Base-by-base conservation (phyloP, 345 rosid species). In the Aurinia saxatilis region DNA sequence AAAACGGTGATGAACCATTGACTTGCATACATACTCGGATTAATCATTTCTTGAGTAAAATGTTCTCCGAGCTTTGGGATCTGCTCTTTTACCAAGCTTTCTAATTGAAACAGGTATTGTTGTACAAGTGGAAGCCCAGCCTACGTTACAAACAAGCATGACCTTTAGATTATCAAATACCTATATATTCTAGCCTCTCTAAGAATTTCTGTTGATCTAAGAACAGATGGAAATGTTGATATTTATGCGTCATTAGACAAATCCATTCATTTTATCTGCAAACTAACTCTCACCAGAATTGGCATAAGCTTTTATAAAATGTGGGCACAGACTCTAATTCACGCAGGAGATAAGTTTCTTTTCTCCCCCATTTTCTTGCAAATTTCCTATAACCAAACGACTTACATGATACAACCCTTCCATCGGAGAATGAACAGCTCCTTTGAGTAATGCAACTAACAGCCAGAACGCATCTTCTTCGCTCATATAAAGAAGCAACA, bases 381-480 rank as follows among this genome's bases (percentile, higher is more conserved):
- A 15, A 30, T 7, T 29, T 31, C 23, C 25, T 15, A 16, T 51
- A 9, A 57, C 25, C 5, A 13, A 23, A 55, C 38, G 37, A 35
- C 66, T 72, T 67, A 87, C 99, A 84, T 84, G 89, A 75, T 87
- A 93, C 50, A 93, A 65, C 70, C 97, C 99, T 79, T 90, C 97
- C 96, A 90, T 90, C 34, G 99, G 99, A 66, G 99, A 85, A 76
- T 87, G 99, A 61, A 90, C 97, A 38, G 96, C 92, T 70, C 97
- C 99, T 78, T 93, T 90, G 19, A 93, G 81, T 60, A 93, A 74
- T 23, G 99, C 97, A 71, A 93, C 97, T 74, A 93, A 65, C 70
- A 93, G 66, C 99, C 99, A 93, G 70, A 90, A 93, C n/a, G 90
- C 99, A 77, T 93, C 99, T 73, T 93, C 99, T 80, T 90, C 97